Base-by-base conservation (phyloP, 768 basidiomycete genomes). In the Rhizopogon salebrosus region DNA sequence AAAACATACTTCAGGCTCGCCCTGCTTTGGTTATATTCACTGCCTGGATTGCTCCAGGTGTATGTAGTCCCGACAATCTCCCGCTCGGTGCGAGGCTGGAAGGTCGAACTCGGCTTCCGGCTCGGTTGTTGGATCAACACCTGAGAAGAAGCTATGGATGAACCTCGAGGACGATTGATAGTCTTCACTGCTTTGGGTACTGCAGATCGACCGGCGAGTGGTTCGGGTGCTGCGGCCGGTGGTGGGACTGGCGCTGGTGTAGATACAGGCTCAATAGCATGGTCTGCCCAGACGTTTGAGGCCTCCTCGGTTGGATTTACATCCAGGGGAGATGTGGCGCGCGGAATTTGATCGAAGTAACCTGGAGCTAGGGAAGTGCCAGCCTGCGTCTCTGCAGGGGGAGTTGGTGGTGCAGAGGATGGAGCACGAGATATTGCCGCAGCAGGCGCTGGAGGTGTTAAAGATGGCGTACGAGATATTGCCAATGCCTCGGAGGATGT, bases 11-110 rank as follows among this genome's bases (percentile, higher is more conserved):
- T 35, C 41, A 56, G 31, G 50, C 51, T 62, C 27, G 49, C 18
- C 39, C 46, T 59, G 39, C 57, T 59, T 20, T 46, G 54, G 6
- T 40, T 51, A 10, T 70, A 51, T 6, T 61, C 60, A 0, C 61
- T 58, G 38, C 60, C 63, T n/a, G 60, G 57, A 41, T 53, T 61
- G 34, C 67, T 65, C 61, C 63, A 68, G 2, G 69, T 70, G 50
- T 62, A 69, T 23, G 64, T 68, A n/a, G 61, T 59, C n/a, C 60
- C 66, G 13, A 64, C 62, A 4, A 67, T 29, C 24, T 67, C 66
- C 13, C 59, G 64, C 51, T 68, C 67, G n/a, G n/a, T n/a, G 16
- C 66, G 66, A 1, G 61, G 16, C 31, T 58, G 61, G 22, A 55
- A 35, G 29, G 64, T 8, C 0, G 61, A 63, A 18, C 67, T 68